Conservation (phyloP, 257 asterid genomes). For the Jaltomata sinuosa region DNA sequence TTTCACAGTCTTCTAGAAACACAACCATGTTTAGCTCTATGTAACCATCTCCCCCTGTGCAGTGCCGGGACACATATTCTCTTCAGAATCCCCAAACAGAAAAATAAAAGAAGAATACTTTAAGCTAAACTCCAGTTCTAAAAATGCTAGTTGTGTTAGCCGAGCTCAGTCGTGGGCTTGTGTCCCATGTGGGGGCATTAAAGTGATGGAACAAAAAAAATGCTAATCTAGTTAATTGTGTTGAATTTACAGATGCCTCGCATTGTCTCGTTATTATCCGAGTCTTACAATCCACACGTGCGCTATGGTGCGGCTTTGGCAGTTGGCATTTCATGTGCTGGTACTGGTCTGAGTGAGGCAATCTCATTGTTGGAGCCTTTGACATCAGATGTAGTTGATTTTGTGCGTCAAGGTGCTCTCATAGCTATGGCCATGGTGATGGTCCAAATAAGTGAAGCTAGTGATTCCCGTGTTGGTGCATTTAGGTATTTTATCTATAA, state of each 20-base stretch:
- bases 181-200: background rate
- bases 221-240: background rate
- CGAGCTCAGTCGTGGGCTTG: background rate
- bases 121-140: background rate
- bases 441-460: slow-evolving; percentile 89
- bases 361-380: slow-evolving; percentile 90
- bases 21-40: background rate
- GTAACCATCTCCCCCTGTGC: no score
- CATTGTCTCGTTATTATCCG: slow-evolving; percentile 85
- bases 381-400: slow-evolving; percentile 91
- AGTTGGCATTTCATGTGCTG: slow-evolving; percentile 97
- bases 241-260: slow-evolving; percentile 66
- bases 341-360: slow-evolving; percentile 94
- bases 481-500: slow-evolving; percentile 48
- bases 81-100: no score
- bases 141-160: background rate
- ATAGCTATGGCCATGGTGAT: slow-evolving; percentile 99
- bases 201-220: background rate
- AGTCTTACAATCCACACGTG: slow-evolving; percentile 98
- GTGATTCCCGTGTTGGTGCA: slow-evolving; percentile 93
- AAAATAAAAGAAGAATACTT: background rate
- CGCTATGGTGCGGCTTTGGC: slow-evolving; percentile 98
- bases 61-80: no score
- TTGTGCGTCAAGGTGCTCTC: slow-evolving; percentile 99
- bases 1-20: background rate